Base-by-base conservation (phyloP, 805 yeast species). In the Pichia sporocuriosa region DNA sequence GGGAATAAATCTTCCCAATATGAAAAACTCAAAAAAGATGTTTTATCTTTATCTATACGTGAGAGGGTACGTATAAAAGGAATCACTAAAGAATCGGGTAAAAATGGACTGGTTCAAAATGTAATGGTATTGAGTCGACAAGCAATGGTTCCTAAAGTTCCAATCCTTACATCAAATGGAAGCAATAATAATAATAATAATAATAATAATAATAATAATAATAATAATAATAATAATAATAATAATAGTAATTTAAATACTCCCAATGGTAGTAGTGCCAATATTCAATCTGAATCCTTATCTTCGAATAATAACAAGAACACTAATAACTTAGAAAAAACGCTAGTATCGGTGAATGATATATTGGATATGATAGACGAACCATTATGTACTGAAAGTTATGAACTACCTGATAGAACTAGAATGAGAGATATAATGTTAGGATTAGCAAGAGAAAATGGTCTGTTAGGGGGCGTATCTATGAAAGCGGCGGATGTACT, bases 341-440 rank as follows among this genome's bases (percentile, higher is more conserved):
- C 85, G 26, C 73, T 79, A 24, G 82, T 82, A 51, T 88, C 96
- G 90, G 86, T 94, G 19, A 96, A 89, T 59, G 97, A 93, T 56
- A 85, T 93, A 15, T 73, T 82, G 40, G 88, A 82, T 54, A 94
- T 93, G 4, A 74, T 86, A 42, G 87, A 84, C 51, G 76, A 93
- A 2, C 90, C 93, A 4, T 68, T 89, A 27, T 74, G 90, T 2
- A 68, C 84, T 1, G 95, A 90, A 50, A 69, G 76, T 28, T 85
- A 70, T 57, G 89, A 89, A 48, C 60, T 93, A 5, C 97, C 97
- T 0, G 97, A 90, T 50, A 69, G 71, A 31, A 88, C 80, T 35
- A 72, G 72, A 29, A 61, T 93, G 34, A 74, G 77, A 39, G 66
- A 79, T 11, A 70, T 88, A 39, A 79, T 93, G 70, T 63, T 80